phyloP scores from a whole-genome alignment of 306 rosid genomes.

The Prunus kanzakura region DNA sequence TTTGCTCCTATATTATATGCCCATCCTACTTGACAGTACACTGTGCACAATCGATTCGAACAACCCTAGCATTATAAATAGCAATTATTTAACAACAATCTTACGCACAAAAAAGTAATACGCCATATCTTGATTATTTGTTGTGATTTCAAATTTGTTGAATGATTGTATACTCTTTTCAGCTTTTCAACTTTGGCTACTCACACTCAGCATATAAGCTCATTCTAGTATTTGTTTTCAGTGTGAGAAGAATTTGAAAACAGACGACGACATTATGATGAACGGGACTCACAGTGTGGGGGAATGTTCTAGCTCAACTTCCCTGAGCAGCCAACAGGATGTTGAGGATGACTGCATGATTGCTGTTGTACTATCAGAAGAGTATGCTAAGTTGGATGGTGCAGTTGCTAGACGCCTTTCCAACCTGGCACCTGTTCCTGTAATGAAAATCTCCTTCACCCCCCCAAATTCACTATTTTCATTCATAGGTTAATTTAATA shows the following conservation, averaged over 20 bases:
- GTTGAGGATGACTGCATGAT: constrained; percentile 78
- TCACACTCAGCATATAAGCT: not conserved
- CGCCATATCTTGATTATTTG: not conserved
- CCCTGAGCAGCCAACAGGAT: constrained; percentile 54
- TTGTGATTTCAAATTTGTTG: not conserved
- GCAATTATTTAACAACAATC: not conserved
- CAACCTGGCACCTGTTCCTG: constrained; percentile 68
- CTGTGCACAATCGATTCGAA: not conserved
- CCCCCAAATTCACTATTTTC: not conserved
- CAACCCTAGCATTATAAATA: constrained; percentile 2
- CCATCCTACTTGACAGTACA: not conserved
- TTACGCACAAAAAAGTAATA: not conserved
- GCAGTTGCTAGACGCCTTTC: constrained; percentile 60
- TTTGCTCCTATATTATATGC: not conserved
- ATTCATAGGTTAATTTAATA: not conserved
- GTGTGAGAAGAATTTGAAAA: not conserved
- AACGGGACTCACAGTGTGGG: constrained; percentile 40
- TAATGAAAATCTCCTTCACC: constrained; percentile 15
- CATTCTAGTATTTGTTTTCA: not conserved
- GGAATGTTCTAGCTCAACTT: constrained; percentile 63
- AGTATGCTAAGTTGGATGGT: constrained; percentile 74
- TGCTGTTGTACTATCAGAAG: constrained; percentile 70
- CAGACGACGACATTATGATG: constrained; percentile 31
- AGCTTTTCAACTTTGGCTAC: not conserved
- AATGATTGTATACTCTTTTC: not conserved